Base-by-base conservation (phyloP, 2,329 filamentous ascomycete species). In the Aureobasidium subglaciale region DNA sequence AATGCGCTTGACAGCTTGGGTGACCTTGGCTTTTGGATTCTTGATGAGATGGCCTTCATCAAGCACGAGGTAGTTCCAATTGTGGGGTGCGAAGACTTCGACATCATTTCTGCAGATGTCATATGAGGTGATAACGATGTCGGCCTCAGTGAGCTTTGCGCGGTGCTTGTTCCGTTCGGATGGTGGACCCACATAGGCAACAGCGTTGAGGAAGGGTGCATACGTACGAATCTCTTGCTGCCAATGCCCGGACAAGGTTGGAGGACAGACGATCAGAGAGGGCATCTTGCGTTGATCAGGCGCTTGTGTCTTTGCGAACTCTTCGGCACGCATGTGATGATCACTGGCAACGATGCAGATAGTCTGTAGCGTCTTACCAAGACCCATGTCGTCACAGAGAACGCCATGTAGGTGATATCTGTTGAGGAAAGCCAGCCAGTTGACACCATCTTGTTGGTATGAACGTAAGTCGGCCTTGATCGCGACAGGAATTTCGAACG, bases 1-100 rank as follows among this genome's bases (percentile, higher is more conserved):
- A 30, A 99, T 78, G 57, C 83, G 83, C 77, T 99, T 99, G 62
- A 97, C 92, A 0, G 93, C 91, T 59, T 91, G 80, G 0, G 89
- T 95, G 59, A 95, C 93, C 75, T 99, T 99, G 1, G 95, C 91
- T 69, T 93, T 95, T 3, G 93, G 90, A 69, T 99, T 99, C 78
- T 99, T 99, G 78, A 99, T 99, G 60, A 99, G 75, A 74, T 99
- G 93, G 2, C 95, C 93, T 74, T 99, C 93, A 66, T 99, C 93
- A 7, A 99, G 82, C 4, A 99, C 91, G 56, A 93, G 88, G 68
- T 99, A 99, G 68, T 99, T 99, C 90, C 92, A 99, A 62, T 82
- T 93, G 66, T 93, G 83, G 55, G 88, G 83, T 42, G 83, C 82
- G 30, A 99, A 80, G 4, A 92, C 71, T 8, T 96, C 90, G n/a